phyloP scores from a whole-genome alignment of 805 yeast genomes.

The Saccharomycopsis javanensis region DNA sequence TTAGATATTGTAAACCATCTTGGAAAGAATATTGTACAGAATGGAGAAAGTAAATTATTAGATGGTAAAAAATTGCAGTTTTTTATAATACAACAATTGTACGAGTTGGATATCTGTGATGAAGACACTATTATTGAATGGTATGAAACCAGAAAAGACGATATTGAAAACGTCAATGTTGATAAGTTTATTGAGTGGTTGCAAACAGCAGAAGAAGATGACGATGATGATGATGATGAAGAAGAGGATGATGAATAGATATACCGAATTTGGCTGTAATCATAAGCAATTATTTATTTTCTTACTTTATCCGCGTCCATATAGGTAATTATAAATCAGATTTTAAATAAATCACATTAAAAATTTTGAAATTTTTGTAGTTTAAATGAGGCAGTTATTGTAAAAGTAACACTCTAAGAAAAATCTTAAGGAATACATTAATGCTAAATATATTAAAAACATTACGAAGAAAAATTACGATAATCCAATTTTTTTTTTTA shows the following conservation, averaged over 20 bases:
- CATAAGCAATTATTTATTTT: too few species aligned
- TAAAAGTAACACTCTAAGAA: too few species aligned
- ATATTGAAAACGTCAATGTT: slow-evolving; percentile 45
- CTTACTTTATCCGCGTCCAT: too few species aligned
- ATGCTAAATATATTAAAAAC: too few species aligned
- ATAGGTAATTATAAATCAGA: too few species aligned
- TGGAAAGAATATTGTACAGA: slow-evolving; percentile 31
- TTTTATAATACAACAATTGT: slow-evolving; percentile 49
- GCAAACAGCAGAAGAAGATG: slow-evolving; percentile 62
- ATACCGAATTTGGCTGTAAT: too few species aligned
- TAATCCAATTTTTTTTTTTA: too few species aligned
- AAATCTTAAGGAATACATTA: too few species aligned
- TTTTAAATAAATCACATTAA: too few species aligned
- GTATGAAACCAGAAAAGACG: slow-evolving; percentile 44
- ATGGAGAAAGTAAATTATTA: slow-evolving; percentile 21
- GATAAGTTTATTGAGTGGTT: slow-evolving; percentile 82
- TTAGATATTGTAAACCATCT: slow-evolving; percentile 30
- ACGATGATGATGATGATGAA: slow-evolving; percentile 32
- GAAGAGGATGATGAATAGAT: slow-evolving; percentile 3
- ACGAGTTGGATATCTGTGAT: slow-evolving; percentile 72
- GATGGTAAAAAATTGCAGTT: slow-evolving; percentile 36
- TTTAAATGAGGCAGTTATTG: too few species aligned
- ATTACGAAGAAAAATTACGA: too few species aligned
- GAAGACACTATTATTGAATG: slow-evolving; percentile 74
- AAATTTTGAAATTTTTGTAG: not conserved